Conservation (phyloP, 2,329 filamentous ascomycete species). For the Monosporascus sp. region DNA sequence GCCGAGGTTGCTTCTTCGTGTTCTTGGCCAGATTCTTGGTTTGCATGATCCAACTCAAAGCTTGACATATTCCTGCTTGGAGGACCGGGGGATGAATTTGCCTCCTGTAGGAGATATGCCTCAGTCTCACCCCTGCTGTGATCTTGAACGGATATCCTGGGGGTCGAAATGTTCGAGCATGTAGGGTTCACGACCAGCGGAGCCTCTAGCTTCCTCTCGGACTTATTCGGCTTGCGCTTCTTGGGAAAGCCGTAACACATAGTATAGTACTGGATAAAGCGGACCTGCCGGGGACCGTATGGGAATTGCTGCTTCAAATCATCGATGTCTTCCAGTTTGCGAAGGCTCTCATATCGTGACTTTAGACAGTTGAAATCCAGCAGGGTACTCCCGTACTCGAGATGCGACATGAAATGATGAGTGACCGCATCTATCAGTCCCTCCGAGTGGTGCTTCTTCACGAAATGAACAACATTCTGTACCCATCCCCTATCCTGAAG, state of each 20-base stretch:
- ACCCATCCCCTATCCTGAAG: constrained; percentile 66
- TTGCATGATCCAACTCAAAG: neutral
- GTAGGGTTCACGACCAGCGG: constrained; percentile 9
- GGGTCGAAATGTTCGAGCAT: constrained; percentile 24
- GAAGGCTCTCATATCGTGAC: constrained; percentile 62
- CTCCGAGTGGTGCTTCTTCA: constrained; percentile 71
- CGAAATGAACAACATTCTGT: constrained; percentile 66
- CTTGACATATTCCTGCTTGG: constrained; percentile 13
- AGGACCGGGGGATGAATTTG: constrained; percentile 1
- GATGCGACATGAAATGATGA: constrained; percentile 69
- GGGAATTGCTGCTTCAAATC: constrained; percentile 37
- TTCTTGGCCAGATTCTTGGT: neutral
- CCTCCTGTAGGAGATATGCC: constrained; percentile 10
- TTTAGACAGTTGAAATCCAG: constrained; percentile 70
- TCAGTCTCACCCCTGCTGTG: constrained; percentile 28
- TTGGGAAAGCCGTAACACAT: constrained; percentile 71
- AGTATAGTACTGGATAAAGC: constrained; percentile 89
- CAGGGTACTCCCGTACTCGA: constrained; percentile 78
- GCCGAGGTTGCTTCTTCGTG: neutral
- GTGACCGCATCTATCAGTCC: constrained; percentile 65
- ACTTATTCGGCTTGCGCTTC: constrained; percentile 28
- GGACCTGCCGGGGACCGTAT: constrained; percentile 48
- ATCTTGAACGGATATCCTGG: constrained; percentile 41
- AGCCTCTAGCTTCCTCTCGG: constrained; percentile 6
- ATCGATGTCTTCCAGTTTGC: constrained; percentile 66